phyloP scores from a whole-genome alignment of 495 filamentous ascomycete species.

The Sordaria brevicollis region DNA sequence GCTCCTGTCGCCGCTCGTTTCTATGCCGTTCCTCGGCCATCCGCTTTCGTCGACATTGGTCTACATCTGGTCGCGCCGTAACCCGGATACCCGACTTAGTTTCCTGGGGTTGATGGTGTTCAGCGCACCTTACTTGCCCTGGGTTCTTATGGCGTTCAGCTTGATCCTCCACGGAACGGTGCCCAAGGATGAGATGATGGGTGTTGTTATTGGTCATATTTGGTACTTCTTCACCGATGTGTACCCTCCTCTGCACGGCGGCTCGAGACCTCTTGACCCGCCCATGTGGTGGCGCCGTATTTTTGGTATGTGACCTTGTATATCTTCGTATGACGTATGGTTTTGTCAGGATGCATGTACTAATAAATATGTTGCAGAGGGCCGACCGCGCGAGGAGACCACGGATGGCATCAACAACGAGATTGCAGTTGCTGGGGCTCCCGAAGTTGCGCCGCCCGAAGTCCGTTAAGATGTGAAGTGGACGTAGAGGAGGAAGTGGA shows the following conservation, averaged over 20 bases:
- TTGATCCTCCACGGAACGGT: constrained; percentile 73
- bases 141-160: constrained; percentile 90
- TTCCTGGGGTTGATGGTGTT: constrained; percentile 87
- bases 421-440: constrained; percentile 36
- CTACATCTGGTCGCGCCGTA: constrained; percentile 96
- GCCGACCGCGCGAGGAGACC: constrained; percentile 33
- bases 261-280: constrained; percentile 79
- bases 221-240: constrained; percentile 99
- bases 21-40: constrained; percentile 84
- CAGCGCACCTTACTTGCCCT: constrained; percentile 87
- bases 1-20: constrained; percentile 68
- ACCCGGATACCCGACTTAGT: constrained; percentile 82
- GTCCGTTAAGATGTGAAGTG: constrained; percentile 11
- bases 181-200: constrained; percentile 93
- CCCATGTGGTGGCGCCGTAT: constrained; percentile 84
- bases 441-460: constrained; percentile 18
- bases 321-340: neutral
- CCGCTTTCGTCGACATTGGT: constrained; percentile 83
- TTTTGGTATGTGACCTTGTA: constrained; percentile 45
- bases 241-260: constrained; percentile 81
- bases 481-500: neutral
- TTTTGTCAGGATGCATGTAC: neutral
- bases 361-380: constrained; percentile 18
- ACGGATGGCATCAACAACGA: constrained; percentile 41
- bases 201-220: constrained; percentile 85